phyloP scores from a whole-genome alignment of 805 yeast genomes.

The Candida sonorensis region DNA sequence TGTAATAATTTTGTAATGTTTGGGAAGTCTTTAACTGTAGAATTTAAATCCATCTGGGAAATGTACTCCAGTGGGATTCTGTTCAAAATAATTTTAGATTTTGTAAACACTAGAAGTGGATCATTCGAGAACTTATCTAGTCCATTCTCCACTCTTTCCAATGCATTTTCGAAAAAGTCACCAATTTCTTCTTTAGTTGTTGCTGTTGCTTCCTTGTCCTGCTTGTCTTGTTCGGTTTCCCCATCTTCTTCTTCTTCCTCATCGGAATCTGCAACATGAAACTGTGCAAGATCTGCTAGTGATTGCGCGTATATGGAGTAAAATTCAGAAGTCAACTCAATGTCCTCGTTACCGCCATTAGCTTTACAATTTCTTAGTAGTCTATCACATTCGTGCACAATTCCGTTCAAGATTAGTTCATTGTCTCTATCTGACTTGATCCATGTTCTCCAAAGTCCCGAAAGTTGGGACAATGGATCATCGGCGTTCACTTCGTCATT shows the following conservation, averaged over 20 bases:
- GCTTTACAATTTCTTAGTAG: slow-evolving; percentile 44
- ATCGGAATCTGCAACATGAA: slow-evolving; percentile 29
- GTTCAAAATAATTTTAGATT: slow-evolving; percentile 47
- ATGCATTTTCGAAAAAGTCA: slow-evolving; percentile 62
- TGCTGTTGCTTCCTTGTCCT: slow-evolving; percentile 8
- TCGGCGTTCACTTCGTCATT: slow-evolving; percentile 65
- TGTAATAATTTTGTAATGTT: slow-evolving; percentile 37
- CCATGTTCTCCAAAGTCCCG: slow-evolving; percentile 67
- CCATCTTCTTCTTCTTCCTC: slow-evolving; percentile 14
- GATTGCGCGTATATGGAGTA: slow-evolving; percentile 72
- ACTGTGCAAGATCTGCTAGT: slow-evolving; percentile 54
- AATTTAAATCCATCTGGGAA: slow-evolving; percentile 39
- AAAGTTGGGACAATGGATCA: slow-evolving; percentile 72
- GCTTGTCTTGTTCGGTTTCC: too few relatives aligned
- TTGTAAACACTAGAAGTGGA: slow-evolving; percentile 41
- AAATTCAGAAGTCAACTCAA: slow-evolving; percentile 42
- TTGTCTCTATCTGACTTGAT: slow-evolving; percentile 48
- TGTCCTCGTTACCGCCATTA: slow-evolving; percentile 24
- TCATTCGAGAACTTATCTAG: slow-evolving; percentile 41
- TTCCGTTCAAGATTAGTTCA: slow-evolving; percentile 67
- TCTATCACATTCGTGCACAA: slow-evolving; percentile 89
- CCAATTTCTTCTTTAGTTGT: slow-evolving; percentile 28
- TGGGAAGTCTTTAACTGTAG: slow-evolving; percentile 28
- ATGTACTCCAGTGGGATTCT: slow-evolving; percentile 54
- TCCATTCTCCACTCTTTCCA: slow-evolving; percentile 64